Conservation (phyloP, 2,329 filamentous ascomycete genomes). For the Alternaria longipes region DNA sequence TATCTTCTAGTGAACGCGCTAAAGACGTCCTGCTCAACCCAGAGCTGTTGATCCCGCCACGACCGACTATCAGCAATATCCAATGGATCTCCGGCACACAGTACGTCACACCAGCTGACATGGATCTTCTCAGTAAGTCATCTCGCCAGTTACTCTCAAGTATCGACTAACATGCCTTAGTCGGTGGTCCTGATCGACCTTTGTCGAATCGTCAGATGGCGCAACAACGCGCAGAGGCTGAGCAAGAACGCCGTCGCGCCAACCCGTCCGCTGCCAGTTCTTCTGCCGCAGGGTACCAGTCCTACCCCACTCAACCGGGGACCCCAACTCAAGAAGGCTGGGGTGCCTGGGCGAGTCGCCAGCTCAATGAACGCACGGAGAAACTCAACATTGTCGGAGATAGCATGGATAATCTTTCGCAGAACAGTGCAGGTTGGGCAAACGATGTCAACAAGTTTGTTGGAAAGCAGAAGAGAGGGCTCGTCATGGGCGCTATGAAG, state of each 20-base stretch:
- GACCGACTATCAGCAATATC: conserved; percentile 92
- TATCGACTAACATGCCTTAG: conserved; percentile 39
- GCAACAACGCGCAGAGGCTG: conserved; percentile 78
- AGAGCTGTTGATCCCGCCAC: conserved; percentile 74
- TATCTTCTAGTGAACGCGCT: conserved; percentile 52
- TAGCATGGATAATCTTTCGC: conserved; percentile 81
- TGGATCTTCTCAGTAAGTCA: conserved; percentile 77
- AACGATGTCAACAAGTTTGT: conserved; percentile 90
- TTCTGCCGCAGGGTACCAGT: conserved; percentile 37
- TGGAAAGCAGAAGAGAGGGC: conserved; percentile 83
- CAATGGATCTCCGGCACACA: conserved; percentile 98
- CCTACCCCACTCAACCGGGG: conserved; percentile 27
- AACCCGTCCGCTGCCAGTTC: conserved; percentile 46
- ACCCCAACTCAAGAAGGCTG: conserved; percentile 61
- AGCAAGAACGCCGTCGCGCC: conserved; percentile 58
- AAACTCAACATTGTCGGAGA: conserved; percentile 84
- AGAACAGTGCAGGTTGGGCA: conserved; percentile 83
- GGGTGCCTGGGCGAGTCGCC: conserved; percentile 82
- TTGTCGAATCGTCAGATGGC: conserved; percentile 88
- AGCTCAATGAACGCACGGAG: conserved; percentile 90
- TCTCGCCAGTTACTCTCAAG: not conserved
- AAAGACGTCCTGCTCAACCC: conserved; percentile 84
- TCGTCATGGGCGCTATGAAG: conserved; percentile 70
- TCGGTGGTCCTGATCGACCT: conserved; percentile 87
- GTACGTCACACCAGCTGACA: conserved; percentile 83